Percentiles rank a stretch among this genome's conserved stretches.
Conservation (phyloP, 257 asterid species). For the Nicotiana tabacum region DNA sequence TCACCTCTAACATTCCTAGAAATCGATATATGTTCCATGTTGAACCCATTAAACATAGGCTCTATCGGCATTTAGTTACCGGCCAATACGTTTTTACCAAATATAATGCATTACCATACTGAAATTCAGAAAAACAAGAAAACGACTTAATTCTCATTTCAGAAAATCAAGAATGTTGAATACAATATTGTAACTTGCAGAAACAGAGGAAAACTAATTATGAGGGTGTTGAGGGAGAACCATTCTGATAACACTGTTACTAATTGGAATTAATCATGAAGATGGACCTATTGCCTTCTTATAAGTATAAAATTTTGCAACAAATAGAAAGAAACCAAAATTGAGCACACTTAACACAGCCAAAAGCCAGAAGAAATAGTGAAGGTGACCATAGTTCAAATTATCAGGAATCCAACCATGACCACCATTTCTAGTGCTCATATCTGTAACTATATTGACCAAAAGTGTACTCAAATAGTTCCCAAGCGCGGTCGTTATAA, state of each 20-base stretch:
- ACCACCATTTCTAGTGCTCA: slow-evolving; percentile 40
- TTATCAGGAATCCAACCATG: slow-evolving; percentile 67
- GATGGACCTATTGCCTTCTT: slow-evolving; percentile 21
- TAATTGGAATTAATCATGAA: background rate
- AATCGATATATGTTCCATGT: no score
- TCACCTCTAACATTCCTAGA: no score
- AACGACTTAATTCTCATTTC: background rate
- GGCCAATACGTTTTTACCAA: no score
- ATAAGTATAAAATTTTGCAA: slow-evolving; percentile 44
- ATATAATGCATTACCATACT: no score
- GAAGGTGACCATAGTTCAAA: slow-evolving; percentile 47
- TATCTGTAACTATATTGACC: slow-evolving; percentile 42
- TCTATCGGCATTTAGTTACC: no score
- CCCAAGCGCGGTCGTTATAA: slow-evolving; percentile 53
- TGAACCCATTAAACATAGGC: no score
- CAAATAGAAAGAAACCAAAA: slow-evolving; percentile 39
- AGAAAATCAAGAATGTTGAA: slow-evolving; percentile 4
- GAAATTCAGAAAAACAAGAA: background rate
- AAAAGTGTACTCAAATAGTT: slow-evolving; percentile 51
- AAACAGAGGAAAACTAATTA: background rate
- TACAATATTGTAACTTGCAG: background rate
- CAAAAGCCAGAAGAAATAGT: slow-evolving; percentile 63
- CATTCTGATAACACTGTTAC: background rate
- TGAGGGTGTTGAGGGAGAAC: background rate
- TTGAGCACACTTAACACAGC: slow-evolving; percentile 47